Conservation (phyloP, 2,329 filamentous ascomycete species). For the Stagonosporopsis tanaceti region DNA sequence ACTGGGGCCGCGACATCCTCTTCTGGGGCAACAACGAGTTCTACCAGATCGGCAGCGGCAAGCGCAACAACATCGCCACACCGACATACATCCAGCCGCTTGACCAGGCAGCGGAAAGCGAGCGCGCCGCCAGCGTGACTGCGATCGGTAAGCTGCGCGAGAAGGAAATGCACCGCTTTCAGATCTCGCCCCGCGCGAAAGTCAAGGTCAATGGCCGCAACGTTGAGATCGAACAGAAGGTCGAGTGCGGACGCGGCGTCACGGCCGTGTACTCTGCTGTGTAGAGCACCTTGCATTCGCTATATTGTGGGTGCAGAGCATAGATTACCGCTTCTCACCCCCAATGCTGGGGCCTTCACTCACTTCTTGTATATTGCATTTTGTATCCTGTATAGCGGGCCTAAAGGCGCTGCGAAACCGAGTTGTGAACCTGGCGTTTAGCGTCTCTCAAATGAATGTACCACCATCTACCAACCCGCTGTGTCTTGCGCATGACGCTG, state of each 20-base stretch:
- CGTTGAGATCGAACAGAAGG: conserved; percentile 81
- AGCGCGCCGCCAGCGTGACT: conserved; percentile 31
- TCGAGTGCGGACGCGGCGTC: conserved; percentile 84
- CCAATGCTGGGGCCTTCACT: background rate
- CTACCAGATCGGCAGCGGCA: conserved; percentile 92
- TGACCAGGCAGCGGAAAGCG: conserved; percentile 67
- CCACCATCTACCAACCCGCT: background rate
- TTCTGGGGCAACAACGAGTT: conserved; percentile 97
- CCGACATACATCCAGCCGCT: conserved; percentile 82
- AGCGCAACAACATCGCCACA: conserved; percentile 77
- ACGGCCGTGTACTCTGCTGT: conserved; percentile 81
- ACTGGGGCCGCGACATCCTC: conserved; percentile 87
- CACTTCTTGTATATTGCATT: conserved; percentile 8
- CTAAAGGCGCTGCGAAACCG: background rate
- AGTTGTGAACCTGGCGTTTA: conserved; percentile 11
- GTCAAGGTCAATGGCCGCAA: conserved; percentile 74
- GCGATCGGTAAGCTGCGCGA: conserved; percentile 59
- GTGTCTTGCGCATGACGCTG: background rate
- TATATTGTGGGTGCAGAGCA: background rate
- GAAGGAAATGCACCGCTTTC: conserved; percentile 75
- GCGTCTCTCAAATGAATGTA: conserved; percentile 3
- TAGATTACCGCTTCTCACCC: conserved; percentile 15
- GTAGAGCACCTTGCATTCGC: conserved; percentile 13
- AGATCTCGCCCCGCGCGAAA: conserved; percentile 79
- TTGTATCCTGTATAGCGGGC: background rate